These are phyloP conservation scores for Metschnikowia lunata DNA, from an alignment of 805 yeast genomes.

Conservation along the genomic window DNA sequence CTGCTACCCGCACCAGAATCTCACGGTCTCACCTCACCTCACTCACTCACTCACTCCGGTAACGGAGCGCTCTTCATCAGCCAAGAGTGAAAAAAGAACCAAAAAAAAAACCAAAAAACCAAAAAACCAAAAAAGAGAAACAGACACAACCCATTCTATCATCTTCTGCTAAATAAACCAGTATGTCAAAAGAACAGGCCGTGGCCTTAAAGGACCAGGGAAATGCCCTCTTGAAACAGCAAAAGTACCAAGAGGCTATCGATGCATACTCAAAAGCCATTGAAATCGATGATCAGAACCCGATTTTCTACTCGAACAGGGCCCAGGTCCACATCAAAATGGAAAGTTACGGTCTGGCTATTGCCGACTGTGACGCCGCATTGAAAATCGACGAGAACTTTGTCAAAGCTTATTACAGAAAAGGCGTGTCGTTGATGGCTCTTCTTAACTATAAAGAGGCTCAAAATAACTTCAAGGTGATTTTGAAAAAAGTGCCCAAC, in stretches of 20 bases:
- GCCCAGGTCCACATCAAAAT: slow-evolving; percentile 85
- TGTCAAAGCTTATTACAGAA: slow-evolving; percentile 78
- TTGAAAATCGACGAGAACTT: slow-evolving; percentile 62
- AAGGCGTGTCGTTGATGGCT: slow-evolving; percentile 79
- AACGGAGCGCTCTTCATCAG: no score
- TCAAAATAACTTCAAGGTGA: slow-evolving; percentile 58
- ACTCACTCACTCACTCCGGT: no score
- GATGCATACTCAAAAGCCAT: slow-evolving; percentile 73
- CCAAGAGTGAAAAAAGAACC: no score
- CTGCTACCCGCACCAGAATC: no score
- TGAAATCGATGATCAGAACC: slow-evolving; percentile 51
- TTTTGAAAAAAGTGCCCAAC: slow-evolving; percentile 57
- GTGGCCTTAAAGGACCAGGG: slow-evolving; percentile 62
- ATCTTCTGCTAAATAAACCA: neutral
- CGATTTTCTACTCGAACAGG: slow-evolving; percentile 74
- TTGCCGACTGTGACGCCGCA: slow-evolving; percentile 72
- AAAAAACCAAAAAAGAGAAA: no score
- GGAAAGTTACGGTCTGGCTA: slow-evolving; percentile 83
- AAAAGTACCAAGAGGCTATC: slow-evolving; percentile 62
- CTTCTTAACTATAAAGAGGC: slow-evolving; percentile 74
- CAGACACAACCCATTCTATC: neutral
- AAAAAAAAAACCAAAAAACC: no score
- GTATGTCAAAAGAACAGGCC: slow-evolving; percentile 34
- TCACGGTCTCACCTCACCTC: no score
- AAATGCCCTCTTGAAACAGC: slow-evolving; percentile 63